These are phyloP conservation scores for Cyberlindnera japonica DNA, from an alignment of 805 yeast genomes.

Conservation along the genomic window DNA sequence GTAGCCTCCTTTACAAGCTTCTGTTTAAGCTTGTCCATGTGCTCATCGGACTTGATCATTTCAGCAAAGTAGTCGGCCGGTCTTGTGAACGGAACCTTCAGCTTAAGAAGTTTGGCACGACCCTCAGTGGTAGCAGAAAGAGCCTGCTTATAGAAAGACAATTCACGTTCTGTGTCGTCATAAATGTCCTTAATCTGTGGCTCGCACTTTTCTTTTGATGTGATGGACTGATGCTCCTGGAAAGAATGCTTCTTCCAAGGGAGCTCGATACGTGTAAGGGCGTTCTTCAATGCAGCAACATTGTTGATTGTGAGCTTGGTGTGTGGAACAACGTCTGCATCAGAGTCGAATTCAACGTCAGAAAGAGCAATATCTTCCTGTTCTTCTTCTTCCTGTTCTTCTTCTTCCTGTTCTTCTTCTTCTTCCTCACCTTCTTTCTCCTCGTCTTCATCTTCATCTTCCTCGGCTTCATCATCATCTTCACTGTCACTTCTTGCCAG, in stretches of 20 bases:
- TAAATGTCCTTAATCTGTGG: slow-evolving; percentile 77
- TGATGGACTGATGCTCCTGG: slow-evolving; percentile 77
- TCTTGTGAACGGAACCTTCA: slow-evolving; percentile 83
- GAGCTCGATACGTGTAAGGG: slow-evolving; percentile 61
- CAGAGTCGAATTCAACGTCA: slow-evolving; percentile 89
- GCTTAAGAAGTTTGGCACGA: slow-evolving; percentile 57
- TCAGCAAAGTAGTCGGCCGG: slow-evolving; percentile 97
- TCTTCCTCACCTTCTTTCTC: slow-evolving; percentile 44
- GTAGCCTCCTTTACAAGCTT: slow-evolving; percentile 76
- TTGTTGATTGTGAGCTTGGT: slow-evolving; percentile 88
- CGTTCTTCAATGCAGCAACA: slow-evolving; percentile 71
- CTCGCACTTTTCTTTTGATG: slow-evolving; percentile 58
- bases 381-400: slow-evolving; percentile 59
- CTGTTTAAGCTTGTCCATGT: slow-evolving; percentile 88
- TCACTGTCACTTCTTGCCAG: slow-evolving; percentile 51
- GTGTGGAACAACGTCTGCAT: slow-evolving; percentile 90
- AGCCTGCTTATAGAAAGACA: slow-evolving; percentile 93
- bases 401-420: slow-evolving; percentile 48
- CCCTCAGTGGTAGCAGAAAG: slow-evolving; percentile 77
- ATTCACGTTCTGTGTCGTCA: slow-evolving; percentile 94
- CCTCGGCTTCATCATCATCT: slow-evolving; percentile 33
- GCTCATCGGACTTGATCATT: slow-evolving; percentile 97
- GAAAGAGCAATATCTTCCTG: slow-evolving; percentile 84
- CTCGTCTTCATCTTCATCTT: slow-evolving; percentile 36
- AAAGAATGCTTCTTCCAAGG: slow-evolving; percentile 63